phyloP scores from a whole-genome alignment of 768 basidiomycete genomes.

The Mycena kentingensis region DNA sequence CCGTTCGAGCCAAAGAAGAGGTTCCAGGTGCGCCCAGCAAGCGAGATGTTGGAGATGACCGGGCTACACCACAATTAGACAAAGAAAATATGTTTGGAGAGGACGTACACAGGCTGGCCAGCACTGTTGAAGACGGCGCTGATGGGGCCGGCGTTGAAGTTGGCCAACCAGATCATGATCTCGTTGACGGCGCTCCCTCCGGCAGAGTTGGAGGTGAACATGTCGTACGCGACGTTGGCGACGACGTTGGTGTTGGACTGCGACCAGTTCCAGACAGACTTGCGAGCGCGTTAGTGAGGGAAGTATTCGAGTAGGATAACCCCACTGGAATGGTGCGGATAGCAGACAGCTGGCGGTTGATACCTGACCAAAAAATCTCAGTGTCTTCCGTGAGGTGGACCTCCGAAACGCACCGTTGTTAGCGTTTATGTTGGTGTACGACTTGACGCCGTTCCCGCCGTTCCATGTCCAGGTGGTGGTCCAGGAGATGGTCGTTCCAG shows the following conservation, averaged over 20 bases:
- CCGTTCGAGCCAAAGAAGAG: conserved; percentile 57
- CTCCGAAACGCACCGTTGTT: neutral
- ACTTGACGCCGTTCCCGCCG: conserved; percentile 58
- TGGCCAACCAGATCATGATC: conserved; percentile 70
- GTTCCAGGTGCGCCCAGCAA: conserved; percentile 60
- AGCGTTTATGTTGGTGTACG: conserved; percentile 52
- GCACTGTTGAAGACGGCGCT: conserved; percentile 46
- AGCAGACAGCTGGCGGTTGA: conserved; percentile 55
- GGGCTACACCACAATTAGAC: conserved; percentile 34
- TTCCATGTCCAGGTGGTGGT: conserved; percentile 43
- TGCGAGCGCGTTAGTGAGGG: neutral
- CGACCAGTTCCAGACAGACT: conserved; percentile 63
- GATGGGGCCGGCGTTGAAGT: conserved; percentile 59
- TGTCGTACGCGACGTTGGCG: conserved; percentile 61
- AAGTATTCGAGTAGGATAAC: conserved; percentile 5
- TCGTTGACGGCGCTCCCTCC: conserved; percentile 51
- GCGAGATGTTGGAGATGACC: conserved; percentile 42
- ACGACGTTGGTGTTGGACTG: conserved; percentile 45
- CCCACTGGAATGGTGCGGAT: conserved; percentile 60
- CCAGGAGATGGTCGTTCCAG: conserved; percentile 39
- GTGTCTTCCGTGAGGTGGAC: neutral
- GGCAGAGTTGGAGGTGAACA: conserved; percentile 58
- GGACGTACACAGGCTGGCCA: conserved; percentile 40
- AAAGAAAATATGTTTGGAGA: neutral
- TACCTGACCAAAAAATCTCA: conserved; percentile 42